Evolutionary conservation across 2,329 filamentous ascomycete species (phyloP).

Genomic region (Venturia oleaginea): DNA sequence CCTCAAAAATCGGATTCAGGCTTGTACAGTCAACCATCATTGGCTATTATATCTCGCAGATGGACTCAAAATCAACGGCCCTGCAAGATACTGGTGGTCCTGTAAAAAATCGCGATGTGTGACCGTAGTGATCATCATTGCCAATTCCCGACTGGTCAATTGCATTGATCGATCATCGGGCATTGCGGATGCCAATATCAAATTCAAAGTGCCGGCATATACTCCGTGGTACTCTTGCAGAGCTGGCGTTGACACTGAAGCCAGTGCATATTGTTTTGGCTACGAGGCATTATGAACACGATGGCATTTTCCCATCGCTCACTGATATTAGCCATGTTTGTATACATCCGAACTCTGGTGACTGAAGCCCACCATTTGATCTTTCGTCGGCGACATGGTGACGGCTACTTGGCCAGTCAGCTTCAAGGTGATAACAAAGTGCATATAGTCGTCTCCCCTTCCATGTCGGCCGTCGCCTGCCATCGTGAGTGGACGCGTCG

Average conservation of each 20-base stretch:
- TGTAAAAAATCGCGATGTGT: too few relatives aligned
- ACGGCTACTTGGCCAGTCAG: background rate
- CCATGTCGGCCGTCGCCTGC: background rate
- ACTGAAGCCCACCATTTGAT: background rate
- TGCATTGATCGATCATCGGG: too few relatives aligned
- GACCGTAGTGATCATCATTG: too few relatives aligned
- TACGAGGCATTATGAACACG: slow-evolving; percentile 3
- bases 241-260: slow-evolving; percentile 11
- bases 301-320: background rate
- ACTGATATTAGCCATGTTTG: background rate
- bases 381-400: slow-evolving; percentile 12
- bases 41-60: too few relatives aligned
- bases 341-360: background rate
- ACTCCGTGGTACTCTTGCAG: slow-evolving; percentile 11
- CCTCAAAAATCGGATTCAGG: too few relatives aligned
- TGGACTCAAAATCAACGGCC: too few relatives aligned
- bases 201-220: too few relatives aligned
- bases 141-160: too few relatives aligned
- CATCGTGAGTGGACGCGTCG: background rate
- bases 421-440: background rate
- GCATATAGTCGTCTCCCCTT: background rate
- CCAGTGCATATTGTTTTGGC: slow-evolving; percentile 15
- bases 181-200: too few relatives aligned
- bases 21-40: too few relatives aligned
- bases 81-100: too few relatives aligned